A percentile compares a stretch with the other conserved stretches of the same genome.
Evolutionary conservation across 495 filamentous ascomycete species (phyloP).

Genomic region (Penicillium paxilli): DNA sequence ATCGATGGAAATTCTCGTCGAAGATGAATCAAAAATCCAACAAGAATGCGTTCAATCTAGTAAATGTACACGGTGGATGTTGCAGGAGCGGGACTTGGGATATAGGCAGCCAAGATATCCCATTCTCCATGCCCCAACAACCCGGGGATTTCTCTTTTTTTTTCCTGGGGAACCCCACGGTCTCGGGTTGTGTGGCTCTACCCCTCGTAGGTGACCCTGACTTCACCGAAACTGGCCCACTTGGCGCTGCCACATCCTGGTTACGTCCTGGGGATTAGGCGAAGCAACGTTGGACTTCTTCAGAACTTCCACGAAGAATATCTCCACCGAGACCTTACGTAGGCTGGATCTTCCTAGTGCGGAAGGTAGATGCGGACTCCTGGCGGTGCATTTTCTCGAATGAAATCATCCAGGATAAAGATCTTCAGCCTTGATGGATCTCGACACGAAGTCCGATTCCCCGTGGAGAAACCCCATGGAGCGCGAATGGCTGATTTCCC

Average conservation of each 20-base stretch:
- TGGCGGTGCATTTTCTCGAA: background rate
- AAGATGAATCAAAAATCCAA: background rate
- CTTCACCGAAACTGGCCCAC: conserved; percentile 17
- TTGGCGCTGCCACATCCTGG: conserved; percentile 3
- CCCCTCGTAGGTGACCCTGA: conserved; percentile 6
- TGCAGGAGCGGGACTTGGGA: background rate
- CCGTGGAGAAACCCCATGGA: background rate
- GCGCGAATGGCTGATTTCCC: background rate
- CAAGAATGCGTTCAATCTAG: background rate
- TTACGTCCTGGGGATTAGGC: conserved; percentile 4
- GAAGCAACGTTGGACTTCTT: background rate
- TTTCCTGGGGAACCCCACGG: conserved; percentile 22
- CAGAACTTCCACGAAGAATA: background rate
- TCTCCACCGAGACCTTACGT: conserved; percentile 6
- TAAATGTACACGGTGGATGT: background rate
- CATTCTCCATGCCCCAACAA: conserved; percentile 10
- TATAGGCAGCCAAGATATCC: background rate
- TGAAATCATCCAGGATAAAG: conserved; percentile 11
- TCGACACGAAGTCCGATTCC: background rate
- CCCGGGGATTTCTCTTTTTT: conserved; percentile 13
- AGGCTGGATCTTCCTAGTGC: conserved; percentile 16
- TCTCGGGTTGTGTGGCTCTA: conserved; percentile 15
- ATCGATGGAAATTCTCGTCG: background rate
- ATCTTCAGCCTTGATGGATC: conserved; percentile 4
- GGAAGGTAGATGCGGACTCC: conserved; percentile 22